Percentiles rank a stretch among this genome's conserved stretches.
These are phyloP conservation scores for Fusarium camptoceras DNA, from an alignment of 2,329 filamentous ascomycete species.

Conservation along the genomic window DNA sequence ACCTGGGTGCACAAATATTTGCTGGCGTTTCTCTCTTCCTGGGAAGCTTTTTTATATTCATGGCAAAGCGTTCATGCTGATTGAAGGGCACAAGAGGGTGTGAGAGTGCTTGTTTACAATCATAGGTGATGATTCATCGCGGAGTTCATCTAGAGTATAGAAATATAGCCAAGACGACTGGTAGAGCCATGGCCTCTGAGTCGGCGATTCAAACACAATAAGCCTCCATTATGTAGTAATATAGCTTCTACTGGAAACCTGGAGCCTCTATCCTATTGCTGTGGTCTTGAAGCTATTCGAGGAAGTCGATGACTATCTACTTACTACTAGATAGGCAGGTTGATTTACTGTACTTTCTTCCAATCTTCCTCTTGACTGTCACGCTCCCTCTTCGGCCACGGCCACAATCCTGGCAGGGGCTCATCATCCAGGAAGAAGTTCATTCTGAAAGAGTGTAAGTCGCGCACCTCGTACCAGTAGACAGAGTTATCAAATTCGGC, in stretches of 20 bases:
- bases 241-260: background rate
- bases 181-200: background rate
- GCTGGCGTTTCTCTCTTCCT: conserved; percentile 39
- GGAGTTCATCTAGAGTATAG: background rate
- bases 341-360: background rate
- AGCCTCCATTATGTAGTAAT: background rate
- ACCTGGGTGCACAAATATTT: conserved; percentile 44
- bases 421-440: background rate
- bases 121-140: background rate
- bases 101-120: background rate
- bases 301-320: background rate
- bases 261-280: background rate
- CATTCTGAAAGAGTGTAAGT: background rate
- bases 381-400: background rate
- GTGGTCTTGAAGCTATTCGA: background rate
- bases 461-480: background rate
- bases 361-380: accelerated
- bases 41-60: conserved; percentile 11
- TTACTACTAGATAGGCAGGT: background rate
- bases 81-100: background rate
- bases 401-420: conserved; percentile 2
- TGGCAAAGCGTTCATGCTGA: background rate
- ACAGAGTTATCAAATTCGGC: background rate
- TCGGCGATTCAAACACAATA: background rate
- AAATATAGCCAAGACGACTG: background rate